Evolutionary conservation across 768 basidiomycete genomes (phyloP).

Genomic region (Collybiopsis confluens): DNA sequence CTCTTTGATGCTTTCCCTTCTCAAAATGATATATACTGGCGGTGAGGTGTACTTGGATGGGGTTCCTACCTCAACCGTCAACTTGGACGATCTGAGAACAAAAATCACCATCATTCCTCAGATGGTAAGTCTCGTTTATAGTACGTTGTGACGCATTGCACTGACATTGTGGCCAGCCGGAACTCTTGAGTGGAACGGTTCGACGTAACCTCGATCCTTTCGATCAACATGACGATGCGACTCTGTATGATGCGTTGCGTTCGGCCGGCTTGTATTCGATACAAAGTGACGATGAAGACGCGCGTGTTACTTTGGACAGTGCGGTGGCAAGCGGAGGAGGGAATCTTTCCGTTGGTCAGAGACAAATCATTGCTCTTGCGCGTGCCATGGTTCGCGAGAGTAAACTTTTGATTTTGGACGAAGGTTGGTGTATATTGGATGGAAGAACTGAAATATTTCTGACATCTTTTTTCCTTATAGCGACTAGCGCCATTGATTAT

Average conservation of each 20-base stretch:
- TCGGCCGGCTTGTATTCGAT: constrained; percentile 48
- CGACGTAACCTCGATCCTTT: constrained; percentile 68
- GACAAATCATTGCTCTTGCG: constrained; percentile 67
- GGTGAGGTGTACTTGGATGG: constrained; percentile 48
- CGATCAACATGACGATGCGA: constrained; percentile 62
- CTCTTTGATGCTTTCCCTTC: constrained; percentile 44
- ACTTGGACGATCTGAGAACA: constrained; percentile 40
- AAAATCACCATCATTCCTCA: constrained; percentile 44
- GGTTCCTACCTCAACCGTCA: constrained; percentile 31
- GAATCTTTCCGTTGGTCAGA: constrained; percentile 63
- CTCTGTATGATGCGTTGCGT: constrained; percentile 58
- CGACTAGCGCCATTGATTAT: constrained; percentile 31
- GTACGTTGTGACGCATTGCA: background rate
- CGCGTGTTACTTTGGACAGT: constrained; percentile 44
- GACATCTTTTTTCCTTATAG: background rate
- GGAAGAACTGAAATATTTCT: background rate
- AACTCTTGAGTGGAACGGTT: constrained; percentile 57
- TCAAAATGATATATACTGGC: constrained; percentile 45
- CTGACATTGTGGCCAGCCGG: constrained; percentile 7
- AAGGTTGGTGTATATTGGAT: constrained; percentile 1
- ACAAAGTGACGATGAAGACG: constrained; percentile 28
- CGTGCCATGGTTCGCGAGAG: constrained; percentile 49
- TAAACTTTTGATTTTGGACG: constrained; percentile 13
- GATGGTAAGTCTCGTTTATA: constrained; percentile 16
- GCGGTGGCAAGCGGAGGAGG: constrained; percentile 61